Evolutionary conservation across 75 land plant species (phyloP).

Genomic region (Sequoiadendron giganteum): DNA sequence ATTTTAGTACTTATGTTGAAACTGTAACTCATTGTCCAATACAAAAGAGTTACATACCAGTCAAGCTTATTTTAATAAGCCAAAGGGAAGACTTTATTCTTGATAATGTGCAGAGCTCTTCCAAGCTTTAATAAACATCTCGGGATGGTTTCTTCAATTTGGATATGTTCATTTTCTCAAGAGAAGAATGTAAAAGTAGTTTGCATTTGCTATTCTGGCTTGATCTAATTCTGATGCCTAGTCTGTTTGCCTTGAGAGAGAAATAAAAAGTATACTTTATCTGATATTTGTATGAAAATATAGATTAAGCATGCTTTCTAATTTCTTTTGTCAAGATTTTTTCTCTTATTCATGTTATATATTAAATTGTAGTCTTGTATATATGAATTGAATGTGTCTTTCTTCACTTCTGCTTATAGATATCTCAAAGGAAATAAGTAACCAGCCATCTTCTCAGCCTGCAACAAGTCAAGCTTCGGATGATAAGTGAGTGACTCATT

Average conservation of each 20-base stretch:
- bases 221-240: not conserved
- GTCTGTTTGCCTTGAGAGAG: not conserved
- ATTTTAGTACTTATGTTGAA: not conserved
- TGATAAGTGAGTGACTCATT: conserved; percentile 22
- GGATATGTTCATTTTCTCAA: not conserved
- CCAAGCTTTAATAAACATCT: not conserved
- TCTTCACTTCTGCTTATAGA: conserved; percentile 23
- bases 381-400: not conserved
- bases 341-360: not conserved
- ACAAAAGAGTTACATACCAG: not conserved
- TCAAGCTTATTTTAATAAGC: not conserved
- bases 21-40: not conserved
- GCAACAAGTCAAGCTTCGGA: conserved; percentile 18
- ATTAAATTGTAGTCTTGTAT: not conserved
- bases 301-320: not conserved
- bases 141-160: not conserved
- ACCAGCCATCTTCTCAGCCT: conserved; percentile 13
- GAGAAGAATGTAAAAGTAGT: not conserved
- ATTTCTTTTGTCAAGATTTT: not conserved
- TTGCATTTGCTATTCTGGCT: not conserved
- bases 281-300: not conserved
- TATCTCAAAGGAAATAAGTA: conserved; percentile 24
- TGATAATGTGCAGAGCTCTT: not conserved
- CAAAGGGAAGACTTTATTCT: not conserved
- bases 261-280: not conserved